Evolutionary conservation across 2,329 filamentous ascomycete species (phyloP).

Genomic region (Amauroascus niger): DNA sequence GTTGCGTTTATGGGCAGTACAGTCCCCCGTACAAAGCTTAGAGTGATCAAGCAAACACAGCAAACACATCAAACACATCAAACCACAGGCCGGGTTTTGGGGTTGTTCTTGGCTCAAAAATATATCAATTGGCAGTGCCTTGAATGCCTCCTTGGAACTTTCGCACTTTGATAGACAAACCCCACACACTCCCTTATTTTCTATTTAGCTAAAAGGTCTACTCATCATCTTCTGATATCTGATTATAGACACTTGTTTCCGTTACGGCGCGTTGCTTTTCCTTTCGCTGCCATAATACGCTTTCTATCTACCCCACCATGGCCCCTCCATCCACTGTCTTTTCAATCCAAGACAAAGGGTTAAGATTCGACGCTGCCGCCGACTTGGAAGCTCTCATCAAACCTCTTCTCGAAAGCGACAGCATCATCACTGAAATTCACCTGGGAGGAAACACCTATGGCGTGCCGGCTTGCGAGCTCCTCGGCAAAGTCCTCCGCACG

Average conservation of each 20-base stretch:
- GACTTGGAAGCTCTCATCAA: conserved; percentile 80
- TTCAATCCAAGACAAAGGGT: conserved; percentile 79
- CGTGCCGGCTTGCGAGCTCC: conserved; percentile 72
- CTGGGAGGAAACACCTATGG: conserved; percentile 89
- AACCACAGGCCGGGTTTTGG: too few relatives aligned
- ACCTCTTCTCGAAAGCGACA: conserved; percentile 57
- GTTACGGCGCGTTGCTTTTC: neutral
- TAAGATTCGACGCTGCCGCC: conserved; percentile 82
- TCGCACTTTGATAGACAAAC: too few relatives aligned
- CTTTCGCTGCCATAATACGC: neutral
- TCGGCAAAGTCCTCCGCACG: conserved; percentile 71
- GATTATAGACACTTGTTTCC: neutral
- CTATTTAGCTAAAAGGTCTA: too few relatives aligned
- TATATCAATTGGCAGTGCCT: too few relatives aligned
- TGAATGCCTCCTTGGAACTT: too few relatives aligned
- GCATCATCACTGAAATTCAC: conserved; percentile 69
- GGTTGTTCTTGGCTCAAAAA: too few relatives aligned
- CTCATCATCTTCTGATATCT: too few relatives aligned
- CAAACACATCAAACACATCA: too few relatives aligned
- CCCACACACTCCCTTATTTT: too few relatives aligned
- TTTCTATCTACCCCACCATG: conserved; percentile 37
- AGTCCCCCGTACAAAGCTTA: too few relatives aligned
- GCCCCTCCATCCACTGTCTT: conserved; percentile 48
- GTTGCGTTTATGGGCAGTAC: too few relatives aligned
- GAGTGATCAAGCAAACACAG: too few relatives aligned